Evolutionary conservation across 306 rosid species (phyloP).

Genomic region (Ziziphus jujuba): DNA sequence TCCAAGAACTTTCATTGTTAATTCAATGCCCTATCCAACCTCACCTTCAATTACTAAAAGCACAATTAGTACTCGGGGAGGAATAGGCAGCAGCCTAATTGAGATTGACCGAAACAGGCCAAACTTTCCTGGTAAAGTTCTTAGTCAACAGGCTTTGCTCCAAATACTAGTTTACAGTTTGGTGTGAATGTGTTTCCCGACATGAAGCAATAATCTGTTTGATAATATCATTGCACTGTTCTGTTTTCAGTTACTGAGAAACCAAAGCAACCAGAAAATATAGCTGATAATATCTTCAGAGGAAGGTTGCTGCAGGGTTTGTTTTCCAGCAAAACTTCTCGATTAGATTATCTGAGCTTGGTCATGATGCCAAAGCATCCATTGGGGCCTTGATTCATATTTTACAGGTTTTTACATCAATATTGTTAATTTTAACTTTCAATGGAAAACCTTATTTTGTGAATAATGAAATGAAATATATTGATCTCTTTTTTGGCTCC

Average conservation of each 20-base stretch:
- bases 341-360: slow-evolving; percentile 26
- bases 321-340: slow-evolving; percentile 20
- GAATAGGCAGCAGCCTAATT: background rate
- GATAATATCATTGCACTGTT: background rate
- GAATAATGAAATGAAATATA: background rate
- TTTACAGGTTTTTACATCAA: slow-evolving; percentile 15
- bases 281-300: background rate
- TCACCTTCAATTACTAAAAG: too few species aligned
- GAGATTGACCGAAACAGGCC: background rate
- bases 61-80: background rate
- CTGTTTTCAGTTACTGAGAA: background rate
- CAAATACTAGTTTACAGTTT: too few species aligned
- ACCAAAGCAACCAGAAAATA: background rate
- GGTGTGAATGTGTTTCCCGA: too few species aligned
- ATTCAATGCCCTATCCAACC: too few species aligned
- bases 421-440: background rate
- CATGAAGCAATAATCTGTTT: background rate
- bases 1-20: background rate
- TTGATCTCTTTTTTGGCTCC: background rate
- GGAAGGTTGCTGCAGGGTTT: slow-evolving; percentile 6
- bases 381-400: slow-evolving; percentile 14
- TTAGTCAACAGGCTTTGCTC: too few species aligned
- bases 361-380: slow-evolving; percentile 18
- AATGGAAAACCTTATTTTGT: background rate
- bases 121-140: background rate